phyloP scores from a whole-genome alignment of 2,329 filamentous ascomycete genomes.

The Orbilia quercus region DNA sequence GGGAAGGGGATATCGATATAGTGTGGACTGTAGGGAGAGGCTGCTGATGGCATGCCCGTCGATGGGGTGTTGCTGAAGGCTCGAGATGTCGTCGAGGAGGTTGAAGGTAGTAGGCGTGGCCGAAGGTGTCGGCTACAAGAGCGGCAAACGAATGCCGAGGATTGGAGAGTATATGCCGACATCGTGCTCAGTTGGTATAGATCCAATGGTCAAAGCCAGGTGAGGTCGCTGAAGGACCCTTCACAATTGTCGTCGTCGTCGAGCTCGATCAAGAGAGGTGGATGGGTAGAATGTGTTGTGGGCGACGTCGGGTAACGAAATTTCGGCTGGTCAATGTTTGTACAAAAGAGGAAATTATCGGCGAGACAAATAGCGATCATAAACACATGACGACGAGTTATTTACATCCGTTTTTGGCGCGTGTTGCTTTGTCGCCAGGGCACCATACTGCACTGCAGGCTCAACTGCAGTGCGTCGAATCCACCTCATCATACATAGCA shows the following conservation, averaged over 20 bases:
- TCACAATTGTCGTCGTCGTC: slow-evolving; percentile 17
- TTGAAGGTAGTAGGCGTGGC: slow-evolving; percentile 18
- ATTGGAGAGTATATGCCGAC: slow-evolving; percentile 33
- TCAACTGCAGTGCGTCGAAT: not conserved
- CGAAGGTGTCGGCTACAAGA: slow-evolving; percentile 51
- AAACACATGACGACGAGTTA: slow-evolving; percentile 51
- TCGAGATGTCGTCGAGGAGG: slow-evolving; percentile 9
- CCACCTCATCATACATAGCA: slow-evolving; percentile 13
- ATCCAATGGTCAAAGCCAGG: slow-evolving; percentile 10
- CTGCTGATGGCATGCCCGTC: slow-evolving; percentile 23
- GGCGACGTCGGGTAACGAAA: slow-evolving; percentile 46
- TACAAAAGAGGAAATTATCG: slow-evolving; percentile 16
- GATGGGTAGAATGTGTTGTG: slow-evolving; percentile 30
- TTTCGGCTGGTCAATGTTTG: slow-evolving; percentile 9
- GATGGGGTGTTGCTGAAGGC: slow-evolving; percentile 38
- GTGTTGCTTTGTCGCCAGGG: slow-evolving; percentile 23
- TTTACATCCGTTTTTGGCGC: slow-evolving; percentile 31
- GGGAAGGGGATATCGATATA: slow-evolving; percentile 54
- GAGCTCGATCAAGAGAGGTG: slow-evolving; percentile 13
- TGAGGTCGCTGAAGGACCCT: slow-evolving; percentile 23
- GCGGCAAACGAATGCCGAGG: slow-evolving; percentile 52
- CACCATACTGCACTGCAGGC: too few species aligned
- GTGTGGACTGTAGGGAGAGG: slow-evolving; percentile 45
- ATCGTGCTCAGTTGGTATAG: slow-evolving; percentile 2
- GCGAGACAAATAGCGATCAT: slow-evolving; percentile 21